A percentile compares a stretch with the other conserved stretches of the same genome.
Evolutionary conservation across 1,139 yeast species (phyloP).

Genomic region (Kazachstania sp.): DNA sequence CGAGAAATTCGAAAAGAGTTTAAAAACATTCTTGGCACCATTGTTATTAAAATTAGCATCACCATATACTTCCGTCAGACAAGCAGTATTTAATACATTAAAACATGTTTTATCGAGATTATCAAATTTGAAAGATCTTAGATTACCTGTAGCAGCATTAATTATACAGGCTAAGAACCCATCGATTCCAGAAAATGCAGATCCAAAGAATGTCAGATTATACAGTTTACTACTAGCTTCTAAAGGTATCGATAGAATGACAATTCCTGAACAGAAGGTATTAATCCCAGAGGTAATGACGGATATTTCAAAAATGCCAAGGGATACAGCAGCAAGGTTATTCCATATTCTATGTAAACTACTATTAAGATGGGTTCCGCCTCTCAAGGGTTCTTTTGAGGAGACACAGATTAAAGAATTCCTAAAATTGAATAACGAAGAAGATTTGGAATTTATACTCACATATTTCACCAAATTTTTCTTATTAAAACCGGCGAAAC

Average conservation of each 20-base stretch:
- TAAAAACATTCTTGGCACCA: slow-evolving; percentile 66
- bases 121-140: slow-evolving; percentile 45
- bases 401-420: slow-evolving; percentile 34
- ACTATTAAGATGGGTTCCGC: slow-evolving; percentile 42
- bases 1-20: slow-evolving; percentile 50
- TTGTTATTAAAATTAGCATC: slow-evolving; percentile 71
- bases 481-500: slow-evolving; percentile 42
- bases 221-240: slow-evolving; percentile 62
- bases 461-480: slow-evolving; percentile 48
- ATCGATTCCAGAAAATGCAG: slow-evolving; percentile 36
- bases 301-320: slow-evolving; percentile 36
- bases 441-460: slow-evolving; percentile 37
- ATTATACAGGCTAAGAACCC: slow-evolving; percentile 57
- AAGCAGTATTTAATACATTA: slow-evolving; percentile 57
- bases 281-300: slow-evolving; percentile 44
- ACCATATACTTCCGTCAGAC: slow-evolving; percentile 56
- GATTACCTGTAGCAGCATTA: slow-evolving; percentile 55
- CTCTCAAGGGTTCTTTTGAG: slow-evolving; percentile 41
- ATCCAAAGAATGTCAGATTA: slow-evolving; percentile 47
- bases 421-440: slow-evolving; percentile 28
- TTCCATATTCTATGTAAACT: slow-evolving; percentile 55
- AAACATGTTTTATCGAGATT: slow-evolving; percentile 63
- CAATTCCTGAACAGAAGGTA: slow-evolving; percentile 28
- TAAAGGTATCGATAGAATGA: slow-evolving; percentile 51
- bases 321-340: slow-evolving; percentile 46